Evolutionary conservation across 306 rosid genomes (phyloP).

Genomic region (Purshia tridentata): DNA sequence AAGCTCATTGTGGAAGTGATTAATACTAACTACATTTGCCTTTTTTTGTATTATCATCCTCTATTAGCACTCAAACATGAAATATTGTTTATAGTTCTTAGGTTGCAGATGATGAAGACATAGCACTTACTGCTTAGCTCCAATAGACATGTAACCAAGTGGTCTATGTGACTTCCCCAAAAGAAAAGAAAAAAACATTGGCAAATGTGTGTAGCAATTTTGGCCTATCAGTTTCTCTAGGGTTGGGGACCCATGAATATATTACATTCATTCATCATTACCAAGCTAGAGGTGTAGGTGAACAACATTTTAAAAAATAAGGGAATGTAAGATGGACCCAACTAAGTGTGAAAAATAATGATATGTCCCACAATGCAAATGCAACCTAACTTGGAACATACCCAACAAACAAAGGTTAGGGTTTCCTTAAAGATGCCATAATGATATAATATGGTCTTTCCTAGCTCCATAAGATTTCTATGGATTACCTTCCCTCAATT

Average conservation of each 20-base stretch:
- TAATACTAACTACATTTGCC: no score
- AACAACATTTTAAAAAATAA: background rate
- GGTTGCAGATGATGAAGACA: background rate
- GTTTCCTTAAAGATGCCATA: constrained; percentile 26
- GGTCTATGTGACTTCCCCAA: background rate
- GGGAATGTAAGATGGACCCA: constrained; percentile 6
- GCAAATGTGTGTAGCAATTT: background rate
- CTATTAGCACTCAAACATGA: no score
- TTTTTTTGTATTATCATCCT: no score
- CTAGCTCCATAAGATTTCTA: constrained; percentile 25
- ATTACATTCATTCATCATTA: constrained; percentile 3
- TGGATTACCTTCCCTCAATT: constrained; percentile 20
- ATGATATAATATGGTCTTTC: constrained; percentile 22
- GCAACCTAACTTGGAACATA: constrained; percentile 40
- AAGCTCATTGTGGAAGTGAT: no score
- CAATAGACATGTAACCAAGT: background rate
- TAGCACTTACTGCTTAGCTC: background rate
- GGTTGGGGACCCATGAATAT: background rate
- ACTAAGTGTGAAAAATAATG: background rate
- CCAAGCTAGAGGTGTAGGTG: constrained; percentile 2
- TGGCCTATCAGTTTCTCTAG: background rate
- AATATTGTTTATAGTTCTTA: background rate
- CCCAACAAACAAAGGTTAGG: constrained; percentile 17
- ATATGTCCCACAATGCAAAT: constrained; percentile 28
- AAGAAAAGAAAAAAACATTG: background rate